Percentiles rank a stretch among this genome's conserved stretches.
phyloP scores from a whole-genome alignment of 2,329 filamentous ascomycete species.

The Colletotrichum eremochloae region DNA sequence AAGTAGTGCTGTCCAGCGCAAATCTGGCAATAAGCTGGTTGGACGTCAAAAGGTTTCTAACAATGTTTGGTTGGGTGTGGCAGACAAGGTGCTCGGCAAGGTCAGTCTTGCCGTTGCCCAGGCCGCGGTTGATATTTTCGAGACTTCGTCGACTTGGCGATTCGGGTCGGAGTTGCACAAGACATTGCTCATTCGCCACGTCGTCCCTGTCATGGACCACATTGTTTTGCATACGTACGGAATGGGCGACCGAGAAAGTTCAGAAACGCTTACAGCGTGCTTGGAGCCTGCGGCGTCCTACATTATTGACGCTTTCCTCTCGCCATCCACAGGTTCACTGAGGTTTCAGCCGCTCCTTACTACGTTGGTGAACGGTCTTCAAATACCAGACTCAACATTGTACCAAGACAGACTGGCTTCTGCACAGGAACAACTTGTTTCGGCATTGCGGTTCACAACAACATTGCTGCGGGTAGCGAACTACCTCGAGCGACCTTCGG shows the following conservation, averaged over 20 bases:
- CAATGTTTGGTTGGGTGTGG: constrained; percentile 77
- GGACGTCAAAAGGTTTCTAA: constrained; percentile 60
- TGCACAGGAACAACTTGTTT: constrained; percentile 72
- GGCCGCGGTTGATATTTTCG: constrained; percentile 84
- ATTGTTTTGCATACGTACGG: constrained; percentile 81
- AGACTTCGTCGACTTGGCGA: constrained; percentile 88
- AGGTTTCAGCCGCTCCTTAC: constrained; percentile 83
- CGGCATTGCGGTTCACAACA: constrained; percentile 75
- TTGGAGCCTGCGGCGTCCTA: constrained; percentile 82
- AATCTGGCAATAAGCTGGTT: constrained; percentile 64
- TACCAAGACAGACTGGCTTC: constrained; percentile 68
- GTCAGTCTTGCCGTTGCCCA: constrained; percentile 81
- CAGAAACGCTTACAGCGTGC: constrained; percentile 66
- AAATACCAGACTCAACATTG: constrained; percentile 72
- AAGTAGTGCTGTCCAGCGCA: constrained; percentile 75
- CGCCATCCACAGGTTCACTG: constrained; percentile 76
- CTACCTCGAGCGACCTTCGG: constrained; percentile 72
- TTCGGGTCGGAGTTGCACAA: constrained; percentile 79
- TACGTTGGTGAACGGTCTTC: constrained; percentile 74
- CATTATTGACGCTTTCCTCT: constrained; percentile 82
- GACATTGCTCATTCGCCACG: constrained; percentile 74
- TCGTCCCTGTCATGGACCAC: constrained; percentile 78
- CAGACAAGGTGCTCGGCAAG: constrained; percentile 81
- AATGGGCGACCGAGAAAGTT: constrained; percentile 71
- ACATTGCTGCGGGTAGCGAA: constrained; percentile 79